phyloP scores from a whole-genome alignment of 2,329 filamentous ascomycete genomes.

The Cercospora canescens region DNA sequence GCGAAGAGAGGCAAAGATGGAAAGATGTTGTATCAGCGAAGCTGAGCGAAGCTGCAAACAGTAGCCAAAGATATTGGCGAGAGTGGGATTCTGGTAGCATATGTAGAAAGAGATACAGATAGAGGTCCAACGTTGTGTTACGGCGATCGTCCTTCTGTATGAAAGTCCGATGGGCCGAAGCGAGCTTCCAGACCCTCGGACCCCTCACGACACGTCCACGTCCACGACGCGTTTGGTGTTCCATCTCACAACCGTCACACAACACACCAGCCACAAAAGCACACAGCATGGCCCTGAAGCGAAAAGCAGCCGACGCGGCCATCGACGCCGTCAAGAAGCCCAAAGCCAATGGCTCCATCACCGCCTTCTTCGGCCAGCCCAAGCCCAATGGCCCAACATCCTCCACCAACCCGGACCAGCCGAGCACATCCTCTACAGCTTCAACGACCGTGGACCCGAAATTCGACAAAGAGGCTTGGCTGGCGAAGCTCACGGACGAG shows the following conservation, averaged over 20 bases:
- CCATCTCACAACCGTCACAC: background rate
- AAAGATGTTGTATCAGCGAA: background rate
- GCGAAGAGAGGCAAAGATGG: slow-evolving; percentile 8
- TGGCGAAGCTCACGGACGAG: slow-evolving; percentile 74
- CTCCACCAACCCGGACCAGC: slow-evolving; percentile 32
- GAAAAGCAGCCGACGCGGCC: slow-evolving; percentile 48
- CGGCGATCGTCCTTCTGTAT: too few species aligned
- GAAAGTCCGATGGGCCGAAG: background rate
- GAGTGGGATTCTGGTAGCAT: background rate
- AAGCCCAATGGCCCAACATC: slow-evolving; percentile 46
- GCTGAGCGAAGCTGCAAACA: background rate
- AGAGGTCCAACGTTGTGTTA: background rate
- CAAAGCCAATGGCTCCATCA: slow-evolving; percentile 72
- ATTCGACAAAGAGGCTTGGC: slow-evolving; percentile 91
- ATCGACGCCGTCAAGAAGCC: slow-evolving; percentile 51
- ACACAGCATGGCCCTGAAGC: slow-evolving; percentile 51
- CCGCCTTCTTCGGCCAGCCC: slow-evolving; percentile 80
- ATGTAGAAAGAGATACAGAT: background rate
- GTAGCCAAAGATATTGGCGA: background rate
- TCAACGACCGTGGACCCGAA: slow-evolving; percentile 44
- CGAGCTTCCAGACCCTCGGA: background rate
- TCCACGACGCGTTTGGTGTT: background rate
- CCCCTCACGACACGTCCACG: slow-evolving; percentile 3
- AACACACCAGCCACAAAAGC: slow-evolving; percentile 8
- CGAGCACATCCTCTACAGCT: slow-evolving; percentile 33